Conservation (phyloP, 371 early-diverging fungal species). For the Mortierella sp. region DNA sequence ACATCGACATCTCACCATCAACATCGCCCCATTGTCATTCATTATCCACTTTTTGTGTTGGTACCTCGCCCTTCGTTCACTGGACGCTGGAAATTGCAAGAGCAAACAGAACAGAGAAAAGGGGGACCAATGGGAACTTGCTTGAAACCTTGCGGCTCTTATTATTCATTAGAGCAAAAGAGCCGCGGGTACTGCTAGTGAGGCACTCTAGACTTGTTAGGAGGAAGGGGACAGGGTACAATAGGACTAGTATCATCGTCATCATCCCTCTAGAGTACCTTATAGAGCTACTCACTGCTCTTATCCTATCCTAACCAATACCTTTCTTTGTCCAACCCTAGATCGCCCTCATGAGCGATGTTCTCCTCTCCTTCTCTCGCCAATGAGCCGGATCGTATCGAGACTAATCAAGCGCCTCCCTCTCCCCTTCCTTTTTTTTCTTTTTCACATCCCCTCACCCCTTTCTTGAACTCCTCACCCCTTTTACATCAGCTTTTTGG, state of each 20-base stretch:
- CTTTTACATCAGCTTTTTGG: background rate
- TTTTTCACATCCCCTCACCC: background rate
- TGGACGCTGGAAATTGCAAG: background rate
- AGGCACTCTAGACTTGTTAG: background rate
- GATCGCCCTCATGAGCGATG: background rate
- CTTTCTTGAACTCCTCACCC: background rate
- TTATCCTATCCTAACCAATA: background rate
- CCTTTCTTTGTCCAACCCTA: background rate
- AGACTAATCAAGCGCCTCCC: background rate
- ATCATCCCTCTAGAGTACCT: background rate
- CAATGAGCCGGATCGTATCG: background rate
- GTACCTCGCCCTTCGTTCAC: no score
- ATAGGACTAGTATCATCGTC: background rate
- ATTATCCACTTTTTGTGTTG: no score
- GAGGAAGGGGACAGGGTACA: no score
- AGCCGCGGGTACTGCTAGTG: conserved; percentile 1
- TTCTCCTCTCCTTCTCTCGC: background rate
- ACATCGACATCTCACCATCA: no score
- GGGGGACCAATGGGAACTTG: background rate
- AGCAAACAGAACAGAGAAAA: background rate
- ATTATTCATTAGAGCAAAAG: background rate
- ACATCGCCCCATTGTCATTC: no score
- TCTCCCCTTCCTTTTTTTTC: background rate
- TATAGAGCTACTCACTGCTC: background rate
- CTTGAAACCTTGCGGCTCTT: background rate